A percentile compares a stretch with the other conserved stretches of the same genome.
Evolutionary conservation across 2,329 filamentous ascomycete genomes (phyloP).

Genomic region (Cytospora leucostoma): DNA sequence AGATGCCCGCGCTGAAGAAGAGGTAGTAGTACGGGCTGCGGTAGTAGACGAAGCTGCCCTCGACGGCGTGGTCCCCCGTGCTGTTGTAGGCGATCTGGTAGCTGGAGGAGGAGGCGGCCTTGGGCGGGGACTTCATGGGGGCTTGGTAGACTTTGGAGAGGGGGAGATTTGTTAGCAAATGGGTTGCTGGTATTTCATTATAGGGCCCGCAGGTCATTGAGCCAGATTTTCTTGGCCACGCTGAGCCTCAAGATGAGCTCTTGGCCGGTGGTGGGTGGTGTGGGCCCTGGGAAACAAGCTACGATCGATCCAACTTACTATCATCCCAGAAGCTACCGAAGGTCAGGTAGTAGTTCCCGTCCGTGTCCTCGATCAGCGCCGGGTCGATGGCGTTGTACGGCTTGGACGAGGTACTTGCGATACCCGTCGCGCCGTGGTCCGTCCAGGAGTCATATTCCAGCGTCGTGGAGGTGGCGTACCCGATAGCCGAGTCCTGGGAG

Average conservation of each 20-base stretch:
- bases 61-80: slow-evolving; percentile 50
- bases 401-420: slow-evolving; percentile 42
- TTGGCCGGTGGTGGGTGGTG: too few species aligned
- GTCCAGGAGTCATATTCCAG: slow-evolving; percentile 49
- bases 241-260: too few species aligned
- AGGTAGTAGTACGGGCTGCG: slow-evolving; percentile 58
- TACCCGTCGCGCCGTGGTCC: slow-evolving; percentile 51
- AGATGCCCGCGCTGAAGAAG: slow-evolving; percentile 60
- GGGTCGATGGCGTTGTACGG: slow-evolving; percentile 58
- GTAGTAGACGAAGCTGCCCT: slow-evolving; percentile 56
- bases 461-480: slow-evolving; percentile 44
- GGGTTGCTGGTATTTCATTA: too few species aligned
- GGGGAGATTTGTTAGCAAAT: background rate
- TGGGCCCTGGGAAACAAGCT: too few species aligned
- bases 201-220: too few species aligned
- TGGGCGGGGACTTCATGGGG: slow-evolving; percentile 43
- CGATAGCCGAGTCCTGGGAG: slow-evolving; percentile 62
- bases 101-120: slow-evolving; percentile 32
- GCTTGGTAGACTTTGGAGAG: slow-evolving; percentile 48
- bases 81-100: slow-evolving; percentile 56
- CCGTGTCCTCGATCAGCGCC: slow-evolving; percentile 45
- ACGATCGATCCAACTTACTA: slow-evolving; percentile 23
- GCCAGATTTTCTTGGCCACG: too few species aligned
- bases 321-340: slow-evolving; percentile 67
- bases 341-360: slow-evolving; percentile 42